These are phyloP conservation scores for Aspergillus ochraceoroseus DNA, from an alignment of 2,329 filamentous ascomycete species.

Conservation along the genomic window DNA sequence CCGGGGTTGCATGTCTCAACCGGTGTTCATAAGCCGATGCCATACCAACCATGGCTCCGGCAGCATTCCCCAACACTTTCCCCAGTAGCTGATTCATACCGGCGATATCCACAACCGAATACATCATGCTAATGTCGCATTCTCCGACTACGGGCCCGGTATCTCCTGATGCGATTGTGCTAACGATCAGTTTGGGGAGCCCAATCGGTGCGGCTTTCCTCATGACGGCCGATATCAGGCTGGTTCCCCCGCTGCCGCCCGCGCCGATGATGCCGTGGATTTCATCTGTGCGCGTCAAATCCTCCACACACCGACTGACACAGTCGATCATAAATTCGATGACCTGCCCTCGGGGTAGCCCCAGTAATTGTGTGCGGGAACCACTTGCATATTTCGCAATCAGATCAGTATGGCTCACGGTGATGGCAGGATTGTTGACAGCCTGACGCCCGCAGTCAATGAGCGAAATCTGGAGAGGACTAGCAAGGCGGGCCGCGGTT, in stretches of 20 bases:
- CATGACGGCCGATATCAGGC: slow-evolving; percentile 59
- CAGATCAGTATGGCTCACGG: slow-evolving; percentile 42
- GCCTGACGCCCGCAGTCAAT: slow-evolving; percentile 23
- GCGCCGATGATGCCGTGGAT: slow-evolving; percentile 57
- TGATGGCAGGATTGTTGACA: slow-evolving; percentile 45
- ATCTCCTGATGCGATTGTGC: slow-evolving; percentile 64
- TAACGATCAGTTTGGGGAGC: slow-evolving; percentile 66
- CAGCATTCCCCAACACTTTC: slow-evolving; percentile 51
- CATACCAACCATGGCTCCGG: slow-evolving; percentile 57
- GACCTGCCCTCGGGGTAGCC: slow-evolving; percentile 51
- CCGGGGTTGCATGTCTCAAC: neutral
- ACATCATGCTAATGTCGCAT: slow-evolving; percentile 65
- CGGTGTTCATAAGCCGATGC: slow-evolving; percentile 42
- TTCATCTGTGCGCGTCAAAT: slow-evolving; percentile 34
- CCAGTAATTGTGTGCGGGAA: slow-evolving; percentile 30
- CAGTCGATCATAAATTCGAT: slow-evolving; percentile 53
- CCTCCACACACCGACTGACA: slow-evolving; percentile 43
- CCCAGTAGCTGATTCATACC: slow-evolving; percentile 56
- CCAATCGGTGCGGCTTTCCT: slow-evolving; percentile 57
- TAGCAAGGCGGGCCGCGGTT: slow-evolving; percentile 34
- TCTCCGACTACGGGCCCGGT: slow-evolving; percentile 61
- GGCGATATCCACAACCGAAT: slow-evolving; percentile 66
- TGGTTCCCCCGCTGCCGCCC: slow-evolving; percentile 61
- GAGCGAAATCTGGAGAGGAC: slow-evolving; percentile 31
- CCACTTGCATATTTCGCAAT: slow-evolving; percentile 6